Base-by-base conservation (phyloP, 2,329 filamentous ascomycete species). In the Nothopassalora personata region DNA sequence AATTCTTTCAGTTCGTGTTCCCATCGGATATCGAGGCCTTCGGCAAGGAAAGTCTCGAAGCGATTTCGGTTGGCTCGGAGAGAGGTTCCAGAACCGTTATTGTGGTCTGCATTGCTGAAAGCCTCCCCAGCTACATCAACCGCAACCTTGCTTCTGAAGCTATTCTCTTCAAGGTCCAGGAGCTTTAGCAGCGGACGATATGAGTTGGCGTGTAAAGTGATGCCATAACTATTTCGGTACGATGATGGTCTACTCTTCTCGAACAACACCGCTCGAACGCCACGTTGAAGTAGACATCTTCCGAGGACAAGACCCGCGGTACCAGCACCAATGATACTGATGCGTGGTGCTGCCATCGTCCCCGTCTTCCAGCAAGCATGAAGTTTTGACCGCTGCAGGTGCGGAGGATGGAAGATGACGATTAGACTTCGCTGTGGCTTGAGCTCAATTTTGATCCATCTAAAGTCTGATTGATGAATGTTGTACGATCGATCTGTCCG, bases 241-340 rank as follows among this genome's bases (percentile, higher is more conserved):
- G 62, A 58, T 4, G 67, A 64, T 3, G 34, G 28, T 4, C 65
- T 52, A 28, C 65, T 68, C 56, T 69, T 69, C 49, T 77, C 75
- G 57, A 72, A 75, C 9, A 78, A 47, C n/a, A 69, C 60, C 6
- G 63, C 60, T 18, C 58, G 61, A 36, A 77, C 73, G 10, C 70
- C 70, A 23, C 66, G 68, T 9, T 69, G 60, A 9, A 65, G 67
- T 5, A 78, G 69, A 58, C 67, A 71, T 47, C 70, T 71, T 7
- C 67, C 71, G 1, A 80, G 69, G 0, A 74, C 73, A 10, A 80
- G 71, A 5, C 78, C 79, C 11, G 74, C 72, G 15, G 80, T 69
- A 5, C 79, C 79, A 13, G 77, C 77, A 10, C 78, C 78, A 49
- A 80, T 65, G 43, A 80, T 74, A 23, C 67, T 71, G 57, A 71